Percentiles rank a stretch among this genome's conserved stretches.
Evolutionary conservation across 257 asterid genomes (phyloP).

Genomic region (Solanum virginianum): DNA sequence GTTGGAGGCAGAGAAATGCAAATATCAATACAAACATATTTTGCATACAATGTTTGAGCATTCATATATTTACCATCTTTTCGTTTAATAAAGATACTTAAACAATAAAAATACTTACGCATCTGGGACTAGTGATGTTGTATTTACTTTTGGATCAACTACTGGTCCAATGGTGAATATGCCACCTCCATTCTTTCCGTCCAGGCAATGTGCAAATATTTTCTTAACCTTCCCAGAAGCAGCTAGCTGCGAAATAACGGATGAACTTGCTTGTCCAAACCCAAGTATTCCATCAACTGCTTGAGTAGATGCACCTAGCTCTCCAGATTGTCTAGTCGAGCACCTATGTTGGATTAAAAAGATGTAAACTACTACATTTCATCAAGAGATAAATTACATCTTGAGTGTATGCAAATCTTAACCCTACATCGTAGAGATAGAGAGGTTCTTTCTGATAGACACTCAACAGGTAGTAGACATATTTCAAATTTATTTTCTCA

Average conservation of each 20-base stretch:
- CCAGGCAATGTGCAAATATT: conserved; percentile 57
- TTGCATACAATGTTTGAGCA: neutral
- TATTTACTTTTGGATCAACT: conserved; percentile 39
- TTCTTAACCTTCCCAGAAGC: conserved; percentile 33
- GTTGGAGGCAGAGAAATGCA: neutral
- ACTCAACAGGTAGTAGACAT: neutral
- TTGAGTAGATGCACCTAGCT: conserved; percentile 27
- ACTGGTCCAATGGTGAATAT: conserved; percentile 57
- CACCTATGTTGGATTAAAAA: conserved; percentile 34
- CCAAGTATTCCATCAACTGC: conserved; percentile 67
- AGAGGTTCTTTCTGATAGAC: neutral
- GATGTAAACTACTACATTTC: conserved; percentile 5
- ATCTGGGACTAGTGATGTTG: conserved; percentile 29
- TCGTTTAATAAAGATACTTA: neutral
- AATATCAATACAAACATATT: neutral
- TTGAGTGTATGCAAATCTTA: neutral
- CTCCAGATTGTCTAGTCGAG: conserved; percentile 45
- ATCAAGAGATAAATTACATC: neutral
- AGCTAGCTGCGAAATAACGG: conserved; percentile 56
- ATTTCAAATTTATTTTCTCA: neutral
- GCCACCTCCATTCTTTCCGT: conserved; percentile 48
- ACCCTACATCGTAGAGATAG: neutral
- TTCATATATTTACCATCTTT: neutral
- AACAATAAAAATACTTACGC: conserved; percentile 21
- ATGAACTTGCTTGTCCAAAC: conserved; percentile 55